phyloP scores from a whole-genome alignment of 2,329 filamentous ascomycete genomes.

The Ramularia collo-cygni region DNA sequence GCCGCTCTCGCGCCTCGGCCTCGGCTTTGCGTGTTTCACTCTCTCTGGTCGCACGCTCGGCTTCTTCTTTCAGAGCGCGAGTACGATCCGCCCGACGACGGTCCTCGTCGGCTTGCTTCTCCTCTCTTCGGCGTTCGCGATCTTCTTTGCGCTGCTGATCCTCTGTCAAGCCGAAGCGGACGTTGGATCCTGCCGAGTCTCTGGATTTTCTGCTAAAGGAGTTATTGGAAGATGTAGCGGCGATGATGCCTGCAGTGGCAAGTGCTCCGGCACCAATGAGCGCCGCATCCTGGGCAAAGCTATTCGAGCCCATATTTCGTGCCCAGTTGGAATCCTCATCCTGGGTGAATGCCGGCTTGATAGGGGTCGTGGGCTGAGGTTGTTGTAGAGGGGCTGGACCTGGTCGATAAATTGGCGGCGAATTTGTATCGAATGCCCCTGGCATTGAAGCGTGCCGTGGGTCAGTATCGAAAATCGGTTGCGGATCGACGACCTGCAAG shows the following conservation, averaged over 20 bases:
- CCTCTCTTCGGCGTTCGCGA: slow-evolving; percentile 31
- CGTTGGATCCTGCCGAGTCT: slow-evolving; percentile 30
- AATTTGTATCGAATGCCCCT: slow-evolving; percentile 23
- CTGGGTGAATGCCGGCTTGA: slow-evolving; percentile 36
- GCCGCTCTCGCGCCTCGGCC: slow-evolving; percentile 13
- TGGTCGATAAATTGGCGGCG: slow-evolving; percentile 42
- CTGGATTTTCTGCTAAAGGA: slow-evolving; percentile 19
- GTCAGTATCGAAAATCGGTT: slow-evolving; percentile 60
- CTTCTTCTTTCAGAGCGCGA: slow-evolving; percentile 30
- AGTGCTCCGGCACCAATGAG: slow-evolving; percentile 38
- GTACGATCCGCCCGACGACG: slow-evolving; percentile 28
- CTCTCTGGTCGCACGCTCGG: slow-evolving; percentile 23
- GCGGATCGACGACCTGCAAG: slow-evolving; percentile 60
- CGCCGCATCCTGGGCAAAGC: slow-evolving; percentile 32
- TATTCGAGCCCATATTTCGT: slow-evolving; percentile 23
- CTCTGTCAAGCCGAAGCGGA: slow-evolving; percentile 52
- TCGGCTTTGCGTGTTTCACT: slow-evolving; percentile 1
- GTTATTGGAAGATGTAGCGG: slow-evolving; percentile 24
- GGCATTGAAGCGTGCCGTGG: slow-evolving; percentile 24
- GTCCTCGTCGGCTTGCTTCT: slow-evolving; percentile 22
- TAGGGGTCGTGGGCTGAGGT: slow-evolving; percentile 69
- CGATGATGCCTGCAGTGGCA: slow-evolving; percentile 30
- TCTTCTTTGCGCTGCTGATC: slow-evolving; percentile 48
- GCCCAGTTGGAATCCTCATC: slow-evolving; percentile 6
- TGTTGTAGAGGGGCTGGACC: slow-evolving; percentile 69